Evolutionary conservation across 1,284 basidiomycete genomes (phyloP).

Genomic region (Trichosporon inkin): DNA sequence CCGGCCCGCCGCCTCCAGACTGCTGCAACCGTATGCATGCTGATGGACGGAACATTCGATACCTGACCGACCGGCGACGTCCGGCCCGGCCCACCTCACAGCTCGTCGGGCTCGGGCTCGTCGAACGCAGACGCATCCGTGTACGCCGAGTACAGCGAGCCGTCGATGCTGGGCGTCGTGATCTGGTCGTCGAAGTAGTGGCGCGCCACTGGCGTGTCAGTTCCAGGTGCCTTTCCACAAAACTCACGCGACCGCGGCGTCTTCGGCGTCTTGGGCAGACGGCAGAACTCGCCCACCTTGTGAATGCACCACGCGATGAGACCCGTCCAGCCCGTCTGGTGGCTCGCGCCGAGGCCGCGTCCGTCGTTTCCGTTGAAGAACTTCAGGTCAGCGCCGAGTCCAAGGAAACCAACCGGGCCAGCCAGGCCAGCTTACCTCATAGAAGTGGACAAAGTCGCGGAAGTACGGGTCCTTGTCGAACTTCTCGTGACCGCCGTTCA

Average conservation of each 20-base stretch:
- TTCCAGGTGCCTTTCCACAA: slow-evolving; percentile 35
- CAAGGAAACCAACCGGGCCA: too few relatives aligned
- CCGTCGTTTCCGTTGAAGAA: slow-evolving; percentile 95
- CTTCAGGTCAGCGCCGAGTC: slow-evolving; percentile 48
- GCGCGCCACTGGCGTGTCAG: slow-evolving; percentile 77
- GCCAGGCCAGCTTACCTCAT: background rate
- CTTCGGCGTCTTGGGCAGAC: slow-evolving; percentile 78
- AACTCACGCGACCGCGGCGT: slow-evolving; percentile 57
- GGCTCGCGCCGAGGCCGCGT: slow-evolving; percentile 86
- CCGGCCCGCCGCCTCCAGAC: too few relatives aligned
- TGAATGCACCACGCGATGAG: slow-evolving; percentile 83
- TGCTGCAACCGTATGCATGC: too few relatives aligned
- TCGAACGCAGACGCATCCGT: slow-evolving; percentile 36
- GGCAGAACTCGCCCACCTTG: slow-evolving; percentile 74
- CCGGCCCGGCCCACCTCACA: too few relatives aligned
- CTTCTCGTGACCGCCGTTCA: slow-evolving; percentile 83
- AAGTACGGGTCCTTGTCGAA: slow-evolving; percentile 93
- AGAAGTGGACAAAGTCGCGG: slow-evolving; percentile 64
- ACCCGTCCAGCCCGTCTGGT: slow-evolving; percentile 97
- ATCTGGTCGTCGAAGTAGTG: slow-evolving; percentile 82
- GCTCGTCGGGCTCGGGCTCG: slow-evolving; percentile 40
- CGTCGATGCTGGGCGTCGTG: slow-evolving; percentile 45
- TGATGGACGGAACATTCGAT: too few relatives aligned
- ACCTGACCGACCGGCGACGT: too few relatives aligned
- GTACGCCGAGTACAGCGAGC: slow-evolving; percentile 41